A percentile compares a stretch with the other conserved stretches of the same genome.
phyloP scores from a whole-genome alignment of 1,284 basidiomycete species.

The Schizophyllum commune region DNA sequence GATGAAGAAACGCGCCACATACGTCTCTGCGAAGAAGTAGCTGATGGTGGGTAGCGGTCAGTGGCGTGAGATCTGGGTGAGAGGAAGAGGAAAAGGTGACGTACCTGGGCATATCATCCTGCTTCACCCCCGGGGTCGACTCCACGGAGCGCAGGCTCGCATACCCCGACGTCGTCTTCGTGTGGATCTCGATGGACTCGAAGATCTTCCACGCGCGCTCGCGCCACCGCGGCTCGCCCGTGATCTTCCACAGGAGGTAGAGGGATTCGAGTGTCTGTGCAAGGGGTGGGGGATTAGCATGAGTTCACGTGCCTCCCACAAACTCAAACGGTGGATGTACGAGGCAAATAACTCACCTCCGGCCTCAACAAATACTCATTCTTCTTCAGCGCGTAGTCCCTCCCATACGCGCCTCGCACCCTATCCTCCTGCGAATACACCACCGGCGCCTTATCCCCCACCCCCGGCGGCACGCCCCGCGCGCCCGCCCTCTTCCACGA shows the following conservation, averaged over 20 bases:
- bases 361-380: slow-evolving; percentile 32
- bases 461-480: slow-evolving; percentile 44
- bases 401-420: slow-evolving; percentile 16
- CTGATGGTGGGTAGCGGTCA: slow-evolving; percentile 3
- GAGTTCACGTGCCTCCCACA: too few species aligned
- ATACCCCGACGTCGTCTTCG: slow-evolving; percentile 32
- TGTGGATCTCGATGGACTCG: slow-evolving; percentile 40
- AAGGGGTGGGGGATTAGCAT: background rate
- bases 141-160: slow-evolving; percentile 35
- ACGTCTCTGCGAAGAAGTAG: slow-evolving; percentile 15
- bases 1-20: background rate
- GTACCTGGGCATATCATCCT: slow-evolving; percentile 43
- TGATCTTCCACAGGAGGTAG: slow-evolving; percentile 43
- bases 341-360: slow-evolving; percentile 25
- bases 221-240: slow-evolving; percentile 41
- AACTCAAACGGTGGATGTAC: too few species aligned
- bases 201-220: slow-evolving; percentile 58
- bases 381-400: slow-evolving; percentile 28
- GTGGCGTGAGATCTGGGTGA: background rate
- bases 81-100: background rate
- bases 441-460: slow-evolving; percentile 29
- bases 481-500: slow-evolving; percentile 39
- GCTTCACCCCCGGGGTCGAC: slow-evolving; percentile 17
- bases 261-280: slow-evolving; percentile 41
- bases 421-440: slow-evolving; percentile 20